Conservation (phyloP, 257 asterid species). For the Nicotiana knightiana region DNA sequence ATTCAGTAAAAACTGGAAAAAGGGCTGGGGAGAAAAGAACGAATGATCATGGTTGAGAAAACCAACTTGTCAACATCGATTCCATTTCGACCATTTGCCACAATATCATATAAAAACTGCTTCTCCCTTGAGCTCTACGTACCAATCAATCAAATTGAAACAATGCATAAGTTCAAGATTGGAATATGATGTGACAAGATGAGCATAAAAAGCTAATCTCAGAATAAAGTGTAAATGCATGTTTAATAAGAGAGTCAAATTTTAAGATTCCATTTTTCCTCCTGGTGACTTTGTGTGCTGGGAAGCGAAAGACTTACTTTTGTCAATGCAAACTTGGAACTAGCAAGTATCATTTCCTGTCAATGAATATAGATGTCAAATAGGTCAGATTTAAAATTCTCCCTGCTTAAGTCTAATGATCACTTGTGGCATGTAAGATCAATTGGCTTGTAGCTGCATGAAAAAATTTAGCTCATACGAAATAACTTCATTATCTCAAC, state of each 20-base stretch:
- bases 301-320: constrained; percentile 37
- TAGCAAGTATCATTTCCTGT: constrained; percentile 94
- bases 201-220: constrained; percentile 17
- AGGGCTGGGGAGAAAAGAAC: background rate
- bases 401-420: background rate
- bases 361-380: background rate
- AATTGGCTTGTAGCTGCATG: constrained; percentile 1
- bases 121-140: constrained; percentile 69
- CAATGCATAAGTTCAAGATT: constrained; percentile 3
- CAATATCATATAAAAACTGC: constrained; percentile 78
- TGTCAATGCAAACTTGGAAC: constrained; percentile 41
- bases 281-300: background rate
- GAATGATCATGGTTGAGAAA: constrained; percentile 11
- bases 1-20: background rate
- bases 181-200: background rate
- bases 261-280: background rate
- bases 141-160: constrained; percentile 10
- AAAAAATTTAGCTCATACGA: background rate
- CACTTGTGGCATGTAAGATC: background rate
- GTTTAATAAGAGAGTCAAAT: background rate
- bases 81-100: constrained; percentile 97
- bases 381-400: background rate
- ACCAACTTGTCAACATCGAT: constrained; percentile 98
- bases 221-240: background rate
- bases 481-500: constrained; percentile 3